These are phyloP conservation scores for Reticulascus tulasneorum DNA, from an alignment of 2,329 filamentous ascomycete genomes.

Conservation along the genomic window DNA sequence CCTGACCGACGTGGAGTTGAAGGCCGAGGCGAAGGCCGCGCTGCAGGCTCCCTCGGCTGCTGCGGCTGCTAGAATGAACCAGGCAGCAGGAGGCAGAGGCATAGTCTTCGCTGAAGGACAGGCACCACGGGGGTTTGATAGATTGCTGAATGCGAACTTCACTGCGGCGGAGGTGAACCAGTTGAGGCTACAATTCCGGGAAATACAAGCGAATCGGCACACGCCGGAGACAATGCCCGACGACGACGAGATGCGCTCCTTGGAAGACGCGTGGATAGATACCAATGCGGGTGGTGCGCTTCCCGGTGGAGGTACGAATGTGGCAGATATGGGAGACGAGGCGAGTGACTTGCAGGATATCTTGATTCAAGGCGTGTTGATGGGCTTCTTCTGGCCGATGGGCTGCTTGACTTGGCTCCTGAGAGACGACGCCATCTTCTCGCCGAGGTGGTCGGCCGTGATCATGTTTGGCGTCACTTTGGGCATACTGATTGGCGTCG, in stretches of 20 bases:
- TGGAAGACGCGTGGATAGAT: slow-evolving; percentile 93
- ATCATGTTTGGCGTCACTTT: slow-evolving; percentile 81
- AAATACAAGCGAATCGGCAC: slow-evolving; percentile 75
- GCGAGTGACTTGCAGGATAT: slow-evolving; percentile 68
- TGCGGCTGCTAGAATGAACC: slow-evolving; percentile 5
- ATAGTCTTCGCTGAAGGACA: slow-evolving; percentile 15
- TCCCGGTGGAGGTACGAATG: slow-evolving; percentile 40
- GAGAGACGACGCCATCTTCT: slow-evolving; percentile 84
- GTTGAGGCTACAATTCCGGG: slow-evolving; percentile 82
- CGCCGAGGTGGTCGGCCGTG: slow-evolving; percentile 77
- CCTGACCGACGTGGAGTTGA: slow-evolving; percentile 65
- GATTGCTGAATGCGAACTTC: slow-evolving; percentile 77
- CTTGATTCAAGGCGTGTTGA: slow-evolving; percentile 80
- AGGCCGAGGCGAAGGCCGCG: slow-evolving; percentile 55
- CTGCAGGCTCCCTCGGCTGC: slow-evolving; percentile 17
- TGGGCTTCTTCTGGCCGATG: slow-evolving; percentile 93
- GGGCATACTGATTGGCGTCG: slow-evolving; percentile 30
- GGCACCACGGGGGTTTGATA: slow-evolving; percentile 72
- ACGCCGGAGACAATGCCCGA: slow-evolving; percentile 88
- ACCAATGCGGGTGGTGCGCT: slow-evolving; percentile 42
- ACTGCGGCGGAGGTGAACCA: slow-evolving; percentile 77
- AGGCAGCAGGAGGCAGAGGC: slow-evolving; percentile 2
- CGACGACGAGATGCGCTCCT: slow-evolving; percentile 66
- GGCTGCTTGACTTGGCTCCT: slow-evolving; percentile 82
- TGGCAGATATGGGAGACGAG: slow-evolving; percentile 48